Evolutionary conservation across 441 rosid species (phyloP), one percentile per base, ranked within the genome.

Genomic region (Daphne laureola): DNA sequence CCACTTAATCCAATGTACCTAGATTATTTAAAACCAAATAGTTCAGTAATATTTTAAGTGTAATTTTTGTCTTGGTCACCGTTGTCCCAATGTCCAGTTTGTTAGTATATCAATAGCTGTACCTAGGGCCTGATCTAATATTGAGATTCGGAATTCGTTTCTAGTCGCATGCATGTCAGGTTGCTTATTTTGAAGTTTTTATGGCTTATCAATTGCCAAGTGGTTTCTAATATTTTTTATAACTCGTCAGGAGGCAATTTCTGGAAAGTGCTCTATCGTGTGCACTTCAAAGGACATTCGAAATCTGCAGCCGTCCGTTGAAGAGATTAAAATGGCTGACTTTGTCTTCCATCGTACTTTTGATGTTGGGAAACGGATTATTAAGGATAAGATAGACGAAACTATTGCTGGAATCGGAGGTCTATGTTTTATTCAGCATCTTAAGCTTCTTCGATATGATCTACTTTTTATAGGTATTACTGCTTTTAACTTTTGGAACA

Each of bases 231-330:
- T 49, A 25, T 41, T 58, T 36, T 31, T 5, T 58, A 31, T 38
- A 40, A 12, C 18, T 48, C 14, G 15, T 57, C 73, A 88, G 98
- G 95, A 83, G 75, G 74, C 83, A 53, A 82, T 91, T 64, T 75
- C 84, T 57, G 98, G 98, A 51, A 91, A 88, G 66, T 91, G 96
- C 78, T 69, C 72, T 63, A 89, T 84, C 46, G 53, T 82, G 26
- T 91, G 93, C 73, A 74, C 65, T 55, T 79, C 98, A 55, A 84
- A 79, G 64, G 95, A 91, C 57, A 42, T 27, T 54, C 82, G 91
- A 67, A 88, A 84, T 71, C 77, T 59, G 13, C 82, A 72, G 61
- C 89, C 90, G 25, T 67, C 86, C 11, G 47, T 47, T 8, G 79
- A 84, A 63, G 81, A 80, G 49, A 63, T 78, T 50, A 76, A 66